These are phyloP conservation scores for Saccharomycopsis javanensis DNA, from an alignment of 805 yeast species.

Conservation along the genomic window DNA sequence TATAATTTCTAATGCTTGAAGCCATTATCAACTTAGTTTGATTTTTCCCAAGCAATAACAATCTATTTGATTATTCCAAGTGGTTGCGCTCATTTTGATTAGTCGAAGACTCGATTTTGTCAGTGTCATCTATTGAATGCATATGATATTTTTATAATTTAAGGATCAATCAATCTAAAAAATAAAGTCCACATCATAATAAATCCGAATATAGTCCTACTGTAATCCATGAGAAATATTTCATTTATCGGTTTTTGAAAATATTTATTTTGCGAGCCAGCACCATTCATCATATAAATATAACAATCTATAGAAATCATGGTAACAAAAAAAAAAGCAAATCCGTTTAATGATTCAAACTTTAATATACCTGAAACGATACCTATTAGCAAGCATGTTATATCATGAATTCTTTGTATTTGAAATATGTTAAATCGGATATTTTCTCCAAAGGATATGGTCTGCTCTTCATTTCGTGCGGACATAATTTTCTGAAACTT, in stretches of 20 bases:
- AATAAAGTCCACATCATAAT: slow-evolving; percentile 19
- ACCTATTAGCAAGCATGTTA: slow-evolving; percentile 10
- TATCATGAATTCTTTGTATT: slow-evolving; percentile 14
- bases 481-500: too few relatives aligned
- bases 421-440: slow-evolving; percentile 9
- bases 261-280: slow-evolving; percentile 7
- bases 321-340: slow-evolving; percentile 10
- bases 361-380: slow-evolving; percentile 12
- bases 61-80: too few relatives aligned
- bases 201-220: slow-evolving; percentile 15
- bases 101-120: too few relatives aligned
- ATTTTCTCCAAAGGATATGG: slow-evolving; percentile 14
- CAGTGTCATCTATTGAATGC: too few relatives aligned
- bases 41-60: too few relatives aligned
- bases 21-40: too few relatives aligned
- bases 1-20: too few relatives aligned
- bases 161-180: slow-evolving; percentile 9
- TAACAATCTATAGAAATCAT: slow-evolving; percentile 9
- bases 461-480: neutral
- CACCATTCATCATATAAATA: slow-evolving; percentile 4
- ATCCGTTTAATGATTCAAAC: slow-evolving; percentile 14
- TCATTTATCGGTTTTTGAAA: slow-evolving; percentile 14
- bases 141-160: neutral
- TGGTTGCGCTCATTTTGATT: too few relatives aligned
- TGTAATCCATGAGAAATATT: slow-evolving; percentile 16